phyloP scores from a whole-genome alignment of 108 stramenopile species.

The Conticribra guillardii region DNA sequence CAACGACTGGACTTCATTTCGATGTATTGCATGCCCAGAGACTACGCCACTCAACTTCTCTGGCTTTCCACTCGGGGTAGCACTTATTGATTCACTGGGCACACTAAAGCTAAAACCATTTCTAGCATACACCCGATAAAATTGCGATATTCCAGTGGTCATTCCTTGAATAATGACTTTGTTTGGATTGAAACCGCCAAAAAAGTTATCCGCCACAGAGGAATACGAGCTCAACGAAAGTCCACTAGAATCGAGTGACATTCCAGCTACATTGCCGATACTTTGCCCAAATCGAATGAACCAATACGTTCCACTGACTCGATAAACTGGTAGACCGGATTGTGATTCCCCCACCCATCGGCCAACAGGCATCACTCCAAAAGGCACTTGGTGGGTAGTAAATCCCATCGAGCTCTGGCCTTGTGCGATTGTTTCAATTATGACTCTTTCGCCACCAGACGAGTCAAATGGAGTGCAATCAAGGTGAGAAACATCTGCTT shows the following conservation, averaged over 20 bases:
- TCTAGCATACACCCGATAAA: constrained; percentile 45
- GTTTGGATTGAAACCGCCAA: constrained; percentile 48
- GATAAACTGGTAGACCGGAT: constrained; percentile 49
- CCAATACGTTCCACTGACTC: constrained; percentile 63
- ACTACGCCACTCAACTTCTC: constrained; percentile 39
- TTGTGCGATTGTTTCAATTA: constrained; percentile 16
- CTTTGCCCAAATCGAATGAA: constrained; percentile 55
- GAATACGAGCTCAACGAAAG: constrained; percentile 20
- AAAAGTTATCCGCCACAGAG: constrained; percentile 31
- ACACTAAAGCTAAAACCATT: constrained; percentile 53
- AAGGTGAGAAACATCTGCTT: constrained; percentile 31
- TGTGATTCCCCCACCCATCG: constrained; percentile 44
- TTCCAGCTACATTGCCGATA: constrained; percentile 48
- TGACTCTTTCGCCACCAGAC: constrained; percentile 26
- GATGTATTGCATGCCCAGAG: constrained; percentile 56
- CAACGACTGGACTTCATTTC: constrained; percentile 73
- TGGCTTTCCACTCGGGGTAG: constrained; percentile 55
- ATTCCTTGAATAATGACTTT: constrained; percentile 32
- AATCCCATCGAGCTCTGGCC: constrained; percentile 28
- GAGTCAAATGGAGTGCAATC: constrained; percentile 46
- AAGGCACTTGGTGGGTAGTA: constrained; percentile 31
- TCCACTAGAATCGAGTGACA: constrained; percentile 16
- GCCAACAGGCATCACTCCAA: constrained; percentile 10
- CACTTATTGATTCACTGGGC: constrained; percentile 42
- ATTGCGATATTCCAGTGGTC: constrained; percentile 66